Evolutionary conservation across 1,284 basidiomycete species (phyloP), one percentile per base, ranked within the genome.

Genomic region (Phylloporus gajari): DNA sequence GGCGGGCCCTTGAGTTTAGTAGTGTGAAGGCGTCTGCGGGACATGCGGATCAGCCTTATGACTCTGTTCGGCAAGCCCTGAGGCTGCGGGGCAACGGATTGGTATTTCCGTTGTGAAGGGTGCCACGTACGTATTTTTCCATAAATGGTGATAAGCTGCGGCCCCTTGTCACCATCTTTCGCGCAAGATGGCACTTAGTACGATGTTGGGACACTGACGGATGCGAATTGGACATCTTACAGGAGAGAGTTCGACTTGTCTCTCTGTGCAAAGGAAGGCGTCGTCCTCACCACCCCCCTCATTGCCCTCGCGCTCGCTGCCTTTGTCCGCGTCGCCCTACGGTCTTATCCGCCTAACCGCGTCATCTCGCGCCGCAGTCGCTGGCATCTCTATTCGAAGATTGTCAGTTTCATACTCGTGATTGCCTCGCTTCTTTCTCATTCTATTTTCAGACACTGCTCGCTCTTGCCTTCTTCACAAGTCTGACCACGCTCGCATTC

Each of bases 121-220:
- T n/a, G n/a, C n/a, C n/a, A n/a, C n/a, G 46, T 19, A 15, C 19
- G 46, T 17, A 17, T 21, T 9, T 48, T 51, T n/a, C 48, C 11
- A n/a, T 51, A 51, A n/a, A 51, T 12, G 25, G 48, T 5, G 17
- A 51, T 51, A n/a, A 11, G 12, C 25, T 12, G 23, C 48, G 53
- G 27, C 46, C 48, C 48, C 48, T 53, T n/a, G 51, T 58, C 27
- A 59, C 58, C 32, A 21, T 59, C 51, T n/a, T 35, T 35, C 30
- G 23, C 19, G 58, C 59, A 60, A 60, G 35, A 89, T 93, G 75
- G 91, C 93, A 19, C 48, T 60, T 13, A n/a, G 59, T 21, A 13
- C 66, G 53, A 32, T 68, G 68, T 56, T 27, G 27, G 13, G 51
- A 68, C 68, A 23, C 9, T 30, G 68, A 68, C 27, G 67, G 60